Base-by-base conservation (phyloP, 345 rosid genomes). In the Bruguiera gymnorhiza region DNA sequence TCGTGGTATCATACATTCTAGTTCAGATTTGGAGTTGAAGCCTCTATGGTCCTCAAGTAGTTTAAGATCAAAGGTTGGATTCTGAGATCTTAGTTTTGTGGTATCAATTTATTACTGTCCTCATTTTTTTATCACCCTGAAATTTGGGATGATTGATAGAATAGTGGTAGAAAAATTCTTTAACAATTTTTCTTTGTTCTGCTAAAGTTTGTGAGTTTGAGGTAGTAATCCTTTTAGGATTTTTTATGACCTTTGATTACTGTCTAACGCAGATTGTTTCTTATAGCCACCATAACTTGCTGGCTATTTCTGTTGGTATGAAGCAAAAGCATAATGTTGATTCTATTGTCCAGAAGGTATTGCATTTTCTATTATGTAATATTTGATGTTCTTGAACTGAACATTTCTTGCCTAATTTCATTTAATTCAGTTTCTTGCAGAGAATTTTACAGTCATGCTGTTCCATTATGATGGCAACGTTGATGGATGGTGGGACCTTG, bases 241-340 rank as follows among this genome's bases (percentile, higher is more conserved):
- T 60, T 8, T 43, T 70, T 66, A 67, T 67, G 57, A 63, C 19
- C 46, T 59, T 32, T 53, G 50, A 51, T 79, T 70, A 52, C 43
- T 34, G 54, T 71, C 30, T 57, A 60, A 34, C 70, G 52, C 79
- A 92, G 89, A 85, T 68, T 27, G 73, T 73, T 54, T 75, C 67
- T 73, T 70, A 67, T 75, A 83, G 78, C 20, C 76, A 75, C 71
- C 83, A 66, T 60, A 76, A 86, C 81, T 86, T 96, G 70, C 78
- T 96, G 79, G 98, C 99, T 57, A 88, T 96, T 77, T 86, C 99
- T 0, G 99, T 89, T 78, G 99, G 99, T 75, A 84, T 90, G 67
- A 86, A 85, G 79, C 98, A 87, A 79, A 96, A 90, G 84, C 74
- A 76, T 53, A 81, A 88, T 65, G 97, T 96, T n/a, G 87, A 92